phyloP scores from a whole-genome alignment of 805 yeast genomes.

The Groenewaldozyma salmanticensis region DNA sequence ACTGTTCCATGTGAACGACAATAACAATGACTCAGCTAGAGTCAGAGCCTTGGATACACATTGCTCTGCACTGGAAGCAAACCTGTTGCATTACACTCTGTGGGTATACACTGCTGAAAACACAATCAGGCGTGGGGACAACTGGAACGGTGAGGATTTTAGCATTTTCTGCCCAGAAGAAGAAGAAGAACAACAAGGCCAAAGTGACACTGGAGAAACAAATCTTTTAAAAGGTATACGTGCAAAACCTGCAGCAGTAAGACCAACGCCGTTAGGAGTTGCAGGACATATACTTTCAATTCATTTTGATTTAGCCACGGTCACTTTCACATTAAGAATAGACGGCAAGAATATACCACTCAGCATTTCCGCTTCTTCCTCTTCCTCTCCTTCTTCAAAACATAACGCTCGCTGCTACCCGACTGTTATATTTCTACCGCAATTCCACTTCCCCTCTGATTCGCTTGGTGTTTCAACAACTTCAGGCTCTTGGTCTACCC shows the following conservation, averaged over 20 bases:
- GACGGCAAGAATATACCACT: neutral
- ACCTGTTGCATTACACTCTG: slow-evolving; percentile 59
- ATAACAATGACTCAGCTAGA: slow-evolving; percentile 61
- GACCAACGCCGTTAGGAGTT: slow-evolving; percentile 56
- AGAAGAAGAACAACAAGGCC: neutral
- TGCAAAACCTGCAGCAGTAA: slow-evolving; percentile 53
- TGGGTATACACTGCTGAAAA: slow-evolving; percentile 76
- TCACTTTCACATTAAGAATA: slow-evolving; percentile 10
- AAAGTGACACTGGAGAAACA: neutral
- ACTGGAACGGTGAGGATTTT: slow-evolving; percentile 88
- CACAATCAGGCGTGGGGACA: slow-evolving; percentile 74
- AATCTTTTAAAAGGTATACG: slow-evolving; percentile 26
- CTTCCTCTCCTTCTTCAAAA: slow-evolving; percentile 25
- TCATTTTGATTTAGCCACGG: slow-evolving; percentile 14
- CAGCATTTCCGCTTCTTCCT: neutral
- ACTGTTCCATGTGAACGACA: too few relatives aligned
- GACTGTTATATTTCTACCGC: slow-evolving; percentile 59
- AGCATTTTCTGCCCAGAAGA: slow-evolving; percentile 73
- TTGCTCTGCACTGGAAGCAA: slow-evolving; percentile 64
- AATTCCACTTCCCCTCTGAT: slow-evolving; percentile 52
- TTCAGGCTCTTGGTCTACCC: slow-evolving; percentile 45
- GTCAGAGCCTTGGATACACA: slow-evolving; percentile 75
- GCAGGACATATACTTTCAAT: slow-evolving; percentile 12
- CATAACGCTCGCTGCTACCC: slow-evolving; percentile 26
- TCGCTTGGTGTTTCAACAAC: slow-evolving; percentile 40